Percentiles rank a stretch among this genome's conserved stretches.
These are phyloP conservation scores for Exophiala xenobiotica DNA, from an alignment of 2,329 filamentous ascomycete species.

Conservation along the genomic window DNA sequence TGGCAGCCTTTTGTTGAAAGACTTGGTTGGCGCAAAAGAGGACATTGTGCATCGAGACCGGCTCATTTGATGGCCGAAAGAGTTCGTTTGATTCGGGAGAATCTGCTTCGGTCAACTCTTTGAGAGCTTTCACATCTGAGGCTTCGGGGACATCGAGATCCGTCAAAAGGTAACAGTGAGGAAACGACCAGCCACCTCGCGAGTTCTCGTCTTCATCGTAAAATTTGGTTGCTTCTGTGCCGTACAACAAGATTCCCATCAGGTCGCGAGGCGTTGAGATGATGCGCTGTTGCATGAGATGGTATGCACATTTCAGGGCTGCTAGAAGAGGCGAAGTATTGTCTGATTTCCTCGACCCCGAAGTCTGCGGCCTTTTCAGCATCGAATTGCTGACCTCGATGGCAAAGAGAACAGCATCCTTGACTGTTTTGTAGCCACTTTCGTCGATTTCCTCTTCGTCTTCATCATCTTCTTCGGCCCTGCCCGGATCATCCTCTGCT, in stretches of 20 bases:
- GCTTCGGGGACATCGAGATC: constrained; percentile 87
- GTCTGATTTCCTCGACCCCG: constrained; percentile 71
- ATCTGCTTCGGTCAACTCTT: constrained; percentile 73
- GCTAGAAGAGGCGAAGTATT: constrained; percentile 76
- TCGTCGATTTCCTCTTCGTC: constrained; percentile 51
- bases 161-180: constrained; percentile 86
- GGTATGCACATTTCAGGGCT: constrained; percentile 89
- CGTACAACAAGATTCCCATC: constrained; percentile 93
- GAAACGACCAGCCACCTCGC: constrained; percentile 65
- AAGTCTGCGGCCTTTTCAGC: constrained; percentile 65
- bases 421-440: constrained; percentile 77
- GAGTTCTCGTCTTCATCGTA: constrained; percentile 62
- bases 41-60: constrained; percentile 79
- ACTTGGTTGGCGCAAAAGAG: constrained; percentile 95
- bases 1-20: constrained; percentile 90
- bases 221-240: constrained; percentile 81
- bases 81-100: constrained; percentile 60
- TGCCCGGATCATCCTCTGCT: constrained; percentile 38
- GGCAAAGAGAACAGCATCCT: constrained; percentile 97
- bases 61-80: constrained; percentile 66
- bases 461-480: constrained; percentile 43
- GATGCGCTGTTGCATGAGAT: constrained; percentile 96
- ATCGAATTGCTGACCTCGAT: constrained; percentile 90
- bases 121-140: constrained; percentile 78
- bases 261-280: constrained; percentile 95